Base-by-base conservation (phyloP, 1,139 yeast genomes). In the Taphrina deformans region DNA sequence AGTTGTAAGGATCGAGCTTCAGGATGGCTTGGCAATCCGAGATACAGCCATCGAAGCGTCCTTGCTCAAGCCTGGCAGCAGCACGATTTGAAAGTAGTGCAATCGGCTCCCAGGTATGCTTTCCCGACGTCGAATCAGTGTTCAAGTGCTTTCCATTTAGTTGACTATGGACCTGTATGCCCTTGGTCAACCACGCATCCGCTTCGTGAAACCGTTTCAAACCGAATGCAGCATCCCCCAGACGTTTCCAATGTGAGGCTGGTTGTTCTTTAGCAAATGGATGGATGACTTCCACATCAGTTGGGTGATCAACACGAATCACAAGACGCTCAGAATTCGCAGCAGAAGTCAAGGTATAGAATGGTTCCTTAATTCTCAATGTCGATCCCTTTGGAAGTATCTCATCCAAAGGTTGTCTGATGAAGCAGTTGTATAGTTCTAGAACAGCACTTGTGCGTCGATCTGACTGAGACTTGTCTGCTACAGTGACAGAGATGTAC, bases 251-350 rank as follows among this genome's bases (percentile, higher is more conserved):
- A 16, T 35, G 33, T 24, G 51, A 35, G 10, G 23, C 16, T 18
- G 48, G 53, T 18, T 23, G 24, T 3, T 38, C 44, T n/a, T 2
- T 7, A 10, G 40, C 55, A 6, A 14, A 5, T 12, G 31, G 31
- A 12, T 38, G 12, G 23, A 53, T 23, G 27, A 50, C 26, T 14
- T 59, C 63, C 12, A 59, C 40, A 29, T 50, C 56, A 14, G 63
- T 48, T 2, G 56, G 63, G n/a, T 59, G 63, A 27, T 59, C 56
- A n/a, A 59, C 56, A 12, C 50, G 56, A 16, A 59, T 24, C 21
- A 59, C 63, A 1, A 53, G 26, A 16, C 38, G 45, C 9, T 53
- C 50, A 10, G 50, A 14, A 29, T 33, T 35, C 29, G 45, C 24
- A 9, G 40, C 40, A 10, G 50, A 35, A 14, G 56, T 24, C 27